A percentile compares a stretch with the other conserved stretches of the same genome.
These are phyloP conservation scores for Chenopodium album DNA, from an alignment of 148 eudicot species.

Conservation along the genomic window DNA sequence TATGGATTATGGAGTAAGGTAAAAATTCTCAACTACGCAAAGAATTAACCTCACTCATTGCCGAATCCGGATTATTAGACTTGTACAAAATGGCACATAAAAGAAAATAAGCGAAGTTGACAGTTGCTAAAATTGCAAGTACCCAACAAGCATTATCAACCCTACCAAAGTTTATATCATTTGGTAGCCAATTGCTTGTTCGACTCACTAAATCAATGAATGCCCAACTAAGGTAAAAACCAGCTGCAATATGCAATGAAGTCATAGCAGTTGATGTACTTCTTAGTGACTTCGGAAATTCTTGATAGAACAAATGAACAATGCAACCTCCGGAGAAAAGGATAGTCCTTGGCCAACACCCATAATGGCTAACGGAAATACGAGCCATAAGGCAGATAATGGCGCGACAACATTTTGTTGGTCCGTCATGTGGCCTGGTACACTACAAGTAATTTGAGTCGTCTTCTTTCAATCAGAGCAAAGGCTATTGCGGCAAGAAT, in stretches of 20 bases:
- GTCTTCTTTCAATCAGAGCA: slow-evolving; percentile 42
- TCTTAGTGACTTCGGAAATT: slow-evolving; percentile 31
- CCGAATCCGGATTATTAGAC: slow-evolving; percentile 18
- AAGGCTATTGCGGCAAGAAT: slow-evolving; percentile 33
- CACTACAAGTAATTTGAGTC: slow-evolving; percentile 27
- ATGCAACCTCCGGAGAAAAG: slow-evolving; percentile 36
- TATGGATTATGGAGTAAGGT: too few species aligned
- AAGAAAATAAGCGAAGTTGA: slow-evolving; percentile 33
- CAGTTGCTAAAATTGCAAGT: slow-evolving; percentile 11
- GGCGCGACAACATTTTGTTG: slow-evolving; percentile 25
- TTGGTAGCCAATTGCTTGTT: slow-evolving; percentile 34
- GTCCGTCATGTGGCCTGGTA: slow-evolving; percentile 1
- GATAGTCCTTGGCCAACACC: slow-evolving; percentile 34
- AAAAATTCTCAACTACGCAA: not conserved
- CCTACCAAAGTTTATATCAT: slow-evolving; percentile 40
- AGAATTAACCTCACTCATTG: not conserved
- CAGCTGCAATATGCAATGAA: slow-evolving; percentile 33
- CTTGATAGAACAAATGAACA: slow-evolving; percentile 28
- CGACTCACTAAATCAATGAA: slow-evolving; percentile 28
- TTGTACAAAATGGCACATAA: slow-evolving; percentile 29
- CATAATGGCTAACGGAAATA: slow-evolving; percentile 30
- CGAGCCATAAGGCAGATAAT: slow-evolving; percentile 33
- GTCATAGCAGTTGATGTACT: slow-evolving; percentile 36
- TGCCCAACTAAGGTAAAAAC: slow-evolving; percentile 34
- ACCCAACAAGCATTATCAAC: slow-evolving; percentile 38